These are phyloP conservation scores for Moesziomyces antarcticus DNA, from an alignment of 1,284 basidiomycete species.

Conservation along the genomic window DNA sequence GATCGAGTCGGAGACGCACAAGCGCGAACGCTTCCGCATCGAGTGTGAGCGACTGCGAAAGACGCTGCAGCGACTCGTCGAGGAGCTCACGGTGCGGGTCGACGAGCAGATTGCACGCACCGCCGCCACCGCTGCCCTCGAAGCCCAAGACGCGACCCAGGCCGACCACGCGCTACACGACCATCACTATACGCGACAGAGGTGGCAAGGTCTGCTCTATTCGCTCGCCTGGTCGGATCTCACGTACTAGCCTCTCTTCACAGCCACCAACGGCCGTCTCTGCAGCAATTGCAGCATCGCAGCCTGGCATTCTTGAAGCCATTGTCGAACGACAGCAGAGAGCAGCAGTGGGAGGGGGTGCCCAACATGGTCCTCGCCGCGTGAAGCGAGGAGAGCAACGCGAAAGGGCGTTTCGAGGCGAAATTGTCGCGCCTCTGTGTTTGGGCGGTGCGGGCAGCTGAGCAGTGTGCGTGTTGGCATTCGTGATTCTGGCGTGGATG, in stretches of 20 bases:
- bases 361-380: too few species aligned
- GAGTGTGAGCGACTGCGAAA: slow-evolving; percentile 36
- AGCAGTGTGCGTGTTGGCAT: too few species aligned
- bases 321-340: too few species aligned
- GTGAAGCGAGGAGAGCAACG: too few species aligned
- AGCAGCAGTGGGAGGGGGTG: too few species aligned
- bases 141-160: slow-evolving; percentile 22
- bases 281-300: not conserved
- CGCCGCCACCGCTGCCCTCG: slow-evolving; percentile 15
- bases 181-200: slow-evolving; percentile 20
- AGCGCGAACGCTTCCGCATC: slow-evolving; percentile 32
- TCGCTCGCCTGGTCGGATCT: slow-evolving; percentile 37
- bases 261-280: not conserved
- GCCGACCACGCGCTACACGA: slow-evolving; percentile 28
- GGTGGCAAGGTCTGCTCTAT: slow-evolving; percentile 43
- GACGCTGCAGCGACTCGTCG: slow-evolving; percentile 23
- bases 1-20: slow-evolving; percentile 24
- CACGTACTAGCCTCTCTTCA: slow-evolving; percentile 12
- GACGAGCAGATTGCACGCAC: slow-evolving; percentile 42
- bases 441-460: too few species aligned
- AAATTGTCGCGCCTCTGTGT: too few species aligned
- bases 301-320: not conserved
- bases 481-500: too few species aligned
- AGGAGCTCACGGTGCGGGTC: slow-evolving; percentile 33
- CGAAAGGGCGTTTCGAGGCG: too few species aligned